A percentile compares a stretch with the other conserved stretches of the same genome.
Evolutionary conservation across 768 basidiomycete species (phyloP).

Genomic region (Kwoniella dendrophila): DNA sequence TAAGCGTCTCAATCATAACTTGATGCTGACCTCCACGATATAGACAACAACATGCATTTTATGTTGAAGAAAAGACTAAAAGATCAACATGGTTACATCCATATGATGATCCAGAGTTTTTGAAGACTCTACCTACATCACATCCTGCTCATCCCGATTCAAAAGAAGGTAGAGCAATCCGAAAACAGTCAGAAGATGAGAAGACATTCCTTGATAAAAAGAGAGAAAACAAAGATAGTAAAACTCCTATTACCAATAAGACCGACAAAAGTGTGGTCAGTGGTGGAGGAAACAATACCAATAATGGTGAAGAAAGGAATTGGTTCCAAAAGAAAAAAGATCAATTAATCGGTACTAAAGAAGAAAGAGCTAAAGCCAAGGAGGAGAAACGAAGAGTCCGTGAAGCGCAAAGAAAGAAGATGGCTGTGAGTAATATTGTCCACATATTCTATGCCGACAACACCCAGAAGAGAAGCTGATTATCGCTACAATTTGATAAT

Average conservation of each 20-base stretch:
- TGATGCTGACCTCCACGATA: neutral
- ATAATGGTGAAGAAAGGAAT: conserved; percentile 40
- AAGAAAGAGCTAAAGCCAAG: conserved; percentile 28
- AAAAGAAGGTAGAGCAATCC: conserved; percentile 31
- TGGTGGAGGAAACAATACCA: too few relatives aligned
- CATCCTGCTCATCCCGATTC: conserved; percentile 54
- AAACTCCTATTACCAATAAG: neutral
- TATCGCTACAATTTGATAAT: neutral
- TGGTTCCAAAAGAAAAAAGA: conserved; percentile 47
- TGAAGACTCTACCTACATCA: conserved; percentile 43
- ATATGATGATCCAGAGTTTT: conserved; percentile 53
- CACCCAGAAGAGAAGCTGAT: neutral
- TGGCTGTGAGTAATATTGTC: neutral
- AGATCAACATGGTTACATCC: conserved; percentile 52
- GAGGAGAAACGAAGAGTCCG: conserved; percentile 35
- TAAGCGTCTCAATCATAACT: too few relatives aligned
- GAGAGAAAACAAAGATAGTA: neutral
- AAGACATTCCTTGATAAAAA: conserved; percentile 13
- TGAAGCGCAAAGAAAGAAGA: conserved; percentile 32
- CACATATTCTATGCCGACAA: neutral
- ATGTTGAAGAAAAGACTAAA: conserved; percentile 52
- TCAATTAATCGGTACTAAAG: conserved; percentile 44
- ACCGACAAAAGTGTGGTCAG: conserved; percentile 8
- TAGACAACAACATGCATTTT: conserved; percentile 52
- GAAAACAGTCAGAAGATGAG: conserved; percentile 34